Base-by-base conservation (phyloP, 495 filamentous ascomycete genomes). In the Halenospora varia region DNA sequence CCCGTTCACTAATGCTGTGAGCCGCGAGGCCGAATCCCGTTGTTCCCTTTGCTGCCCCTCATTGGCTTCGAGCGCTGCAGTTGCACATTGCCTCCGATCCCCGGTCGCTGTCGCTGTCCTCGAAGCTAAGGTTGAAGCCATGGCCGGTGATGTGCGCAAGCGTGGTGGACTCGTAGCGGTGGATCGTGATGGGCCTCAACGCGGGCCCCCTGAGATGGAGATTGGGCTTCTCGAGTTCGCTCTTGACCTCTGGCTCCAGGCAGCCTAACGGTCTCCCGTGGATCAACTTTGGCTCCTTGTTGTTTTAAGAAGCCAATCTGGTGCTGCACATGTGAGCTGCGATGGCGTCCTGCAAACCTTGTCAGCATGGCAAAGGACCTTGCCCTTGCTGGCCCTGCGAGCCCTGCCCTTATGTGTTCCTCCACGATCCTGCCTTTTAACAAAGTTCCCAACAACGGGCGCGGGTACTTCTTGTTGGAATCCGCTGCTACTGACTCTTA, bases 11-110 rank as follows among this genome's bases (percentile, higher is more conserved):
- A 40, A 57, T 62, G 60, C 49, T 56, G 53, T 51, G 63, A 63
- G 56, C 63, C 63, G 55, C 59, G 53, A 47, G 22, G 44, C 53
- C 61, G 22, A 61, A 63, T 61, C 55, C 57, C 55, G 60, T 48
- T 47, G 48, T 20, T 24, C 55, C 60, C 60, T 48, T 48, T 47
- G 48, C 25, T 24, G 57, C 60, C 60, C 48, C 48, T 49, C 10
- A 65, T 61, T 61, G 55, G 59, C 56, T 46, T 51, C 20, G 24
- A 57, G 53, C 44, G 53, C 39, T 52, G 49, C 59, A 47, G 55
- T 65, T 56, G 48, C 56, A 57, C 46, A 19, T 56, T 55, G 26
- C 17, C 47, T 13, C 47, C 39, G 18, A 11, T 10, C 19, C 8
- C 3, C 10, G 8, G 15, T n/a, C 62, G 55, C 51, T 55, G 51